phyloP scores from a whole-genome alignment of 495 filamentous ascomycete genomes.

The Penicillium crystallinum region DNA sequence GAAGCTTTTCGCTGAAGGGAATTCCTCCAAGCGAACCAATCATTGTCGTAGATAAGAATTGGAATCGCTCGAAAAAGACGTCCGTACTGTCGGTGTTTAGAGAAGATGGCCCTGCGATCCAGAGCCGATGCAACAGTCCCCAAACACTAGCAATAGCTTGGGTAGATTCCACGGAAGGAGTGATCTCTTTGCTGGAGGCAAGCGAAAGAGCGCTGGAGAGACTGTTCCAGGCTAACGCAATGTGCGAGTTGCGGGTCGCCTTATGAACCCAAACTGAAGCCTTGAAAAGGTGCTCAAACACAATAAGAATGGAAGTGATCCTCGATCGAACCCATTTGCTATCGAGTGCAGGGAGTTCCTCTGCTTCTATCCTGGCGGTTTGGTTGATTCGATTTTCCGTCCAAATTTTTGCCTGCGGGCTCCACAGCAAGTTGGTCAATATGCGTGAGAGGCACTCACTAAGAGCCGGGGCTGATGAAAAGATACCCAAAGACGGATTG shows the following conservation, averaged over 20 bases:
- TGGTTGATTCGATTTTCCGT: slow-evolving; percentile 63
- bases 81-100: slow-evolving; percentile 32
- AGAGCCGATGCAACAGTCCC: slow-evolving; percentile 60
- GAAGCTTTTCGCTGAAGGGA: slow-evolving; percentile 73
- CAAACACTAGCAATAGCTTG: slow-evolving; percentile 69
- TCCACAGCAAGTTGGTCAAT: slow-evolving; percentile 63
- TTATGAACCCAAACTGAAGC: slow-evolving; percentile 50
- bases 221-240: slow-evolving; percentile 60
- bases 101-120: slow-evolving; percentile 45
- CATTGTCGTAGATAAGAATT: slow-evolving; percentile 54
- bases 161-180: slow-evolving; percentile 76
- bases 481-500: slow-evolving; percentile 35
- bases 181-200: slow-evolving; percentile 85
- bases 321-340: slow-evolving; percentile 82
- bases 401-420: slow-evolving; percentile 62
- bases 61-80: slow-evolving; percentile 56
- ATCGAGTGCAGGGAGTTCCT: slow-evolving; percentile 75
- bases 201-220: slow-evolving; percentile 65
- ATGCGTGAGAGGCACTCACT: slow-evolving; percentile 56
- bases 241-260: slow-evolving; percentile 34
- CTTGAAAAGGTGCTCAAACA: slow-evolving; percentile 60
- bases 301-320: slow-evolving; percentile 51
- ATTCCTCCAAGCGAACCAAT: slow-evolving; percentile 62
- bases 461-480: slow-evolving; percentile 28
- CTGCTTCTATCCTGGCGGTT: slow-evolving; percentile 48